Base-by-base conservation (phyloP, 108 stramenopile species). In the Mediolabrus comicus region DNA sequence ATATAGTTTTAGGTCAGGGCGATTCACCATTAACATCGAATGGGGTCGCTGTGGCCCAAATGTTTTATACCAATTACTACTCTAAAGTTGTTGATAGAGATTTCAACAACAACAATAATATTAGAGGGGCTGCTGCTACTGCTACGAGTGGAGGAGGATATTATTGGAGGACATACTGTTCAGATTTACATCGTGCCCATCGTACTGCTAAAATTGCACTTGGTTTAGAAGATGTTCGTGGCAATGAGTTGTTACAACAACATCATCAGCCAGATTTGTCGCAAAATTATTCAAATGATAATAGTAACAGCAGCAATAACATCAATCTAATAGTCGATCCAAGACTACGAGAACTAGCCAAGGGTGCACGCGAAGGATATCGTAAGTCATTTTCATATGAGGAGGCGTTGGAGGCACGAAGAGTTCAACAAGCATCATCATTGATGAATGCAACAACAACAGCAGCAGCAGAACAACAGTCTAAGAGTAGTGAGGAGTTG, bases 361-460 rank as follows among this genome's bases (percentile, higher is more conserved):
- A 85, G 58, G 87, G 87, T 8, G 84, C 83, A 14, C 51, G 87
- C 2, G 80, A 88, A 61, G 87, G 82, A 6, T 70, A 57, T 29
- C 53, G 60, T 5, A 84, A 84, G 41, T 53, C 49, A 43, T 24
- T 79, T 7, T 53, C 80, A 14, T 62, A 72, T 52, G 66, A 82
- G 36, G 69, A 85, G 33, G 84, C 84, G 2, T 27, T 79, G 39
- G n/a, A n/a, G n/a, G 31, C 29, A 12, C n/a, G 51, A 39, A 43
- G 76, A 43, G 32, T 39, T 3, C 22, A 58, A 29, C 51, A 59
- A 34, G 57, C 74, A 58, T 4, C 10, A 16, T n/a, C n/a, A n/a
- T n/a, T n/a, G n/a, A n/a, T n/a, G n/a, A n/a, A n/a, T n/a, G n/a
- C n/a, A n/a, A n/a, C n/a, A n/a, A n/a, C n/a, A n/a, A n/a, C n/a